Conservation (phyloP, 805 yeast species). For the Metschnikowia baotianmanensis region DNA sequence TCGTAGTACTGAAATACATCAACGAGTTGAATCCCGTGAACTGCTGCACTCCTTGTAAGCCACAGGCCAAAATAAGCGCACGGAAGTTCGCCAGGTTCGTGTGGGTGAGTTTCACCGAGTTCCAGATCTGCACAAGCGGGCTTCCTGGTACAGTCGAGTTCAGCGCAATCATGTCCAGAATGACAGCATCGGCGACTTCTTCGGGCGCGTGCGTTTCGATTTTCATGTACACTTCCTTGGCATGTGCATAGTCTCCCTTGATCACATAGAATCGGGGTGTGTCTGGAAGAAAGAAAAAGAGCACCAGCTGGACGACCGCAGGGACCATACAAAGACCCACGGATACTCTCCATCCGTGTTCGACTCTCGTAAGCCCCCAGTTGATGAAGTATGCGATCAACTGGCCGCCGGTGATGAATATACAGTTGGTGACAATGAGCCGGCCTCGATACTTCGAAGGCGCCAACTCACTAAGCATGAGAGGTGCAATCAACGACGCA, state of each 20-base stretch:
- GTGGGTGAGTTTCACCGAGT: conserved; percentile 63
- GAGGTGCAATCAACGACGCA: conserved; percentile 92
- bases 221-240: conserved; percentile 60
- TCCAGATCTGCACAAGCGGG: conserved; percentile 51
- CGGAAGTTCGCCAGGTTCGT: conserved; percentile 75
- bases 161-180: conserved; percentile 58
- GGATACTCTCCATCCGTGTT: conserved; percentile 89
- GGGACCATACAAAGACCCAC: conserved; percentile 92
- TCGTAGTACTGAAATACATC: conserved; percentile 92
- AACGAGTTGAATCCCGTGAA: conserved; percentile 95
- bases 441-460: conserved; percentile 92
- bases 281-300: conserved; percentile 87
- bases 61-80: conserved; percentile 88
- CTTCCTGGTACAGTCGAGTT: conserved; percentile 43
- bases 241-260: conserved; percentile 62
- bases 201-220: conserved; percentile 65
- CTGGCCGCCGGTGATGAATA: conserved; percentile 95
- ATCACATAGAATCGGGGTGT: conserved; percentile 89
- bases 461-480: conserved; percentile 88
- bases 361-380: conserved; percentile 71
- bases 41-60: conserved; percentile 94
- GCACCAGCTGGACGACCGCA: conserved; percentile 68
- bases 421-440: conserved; percentile 79
- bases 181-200: conserved; percentile 60
- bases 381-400: conserved; percentile 91